A percentile compares a stretch with the other conserved stretches of the same genome.
Evolutionary conservation across 257 asterid genomes (phyloP).

Genomic region (Nicotiana noctiflora): DNA sequence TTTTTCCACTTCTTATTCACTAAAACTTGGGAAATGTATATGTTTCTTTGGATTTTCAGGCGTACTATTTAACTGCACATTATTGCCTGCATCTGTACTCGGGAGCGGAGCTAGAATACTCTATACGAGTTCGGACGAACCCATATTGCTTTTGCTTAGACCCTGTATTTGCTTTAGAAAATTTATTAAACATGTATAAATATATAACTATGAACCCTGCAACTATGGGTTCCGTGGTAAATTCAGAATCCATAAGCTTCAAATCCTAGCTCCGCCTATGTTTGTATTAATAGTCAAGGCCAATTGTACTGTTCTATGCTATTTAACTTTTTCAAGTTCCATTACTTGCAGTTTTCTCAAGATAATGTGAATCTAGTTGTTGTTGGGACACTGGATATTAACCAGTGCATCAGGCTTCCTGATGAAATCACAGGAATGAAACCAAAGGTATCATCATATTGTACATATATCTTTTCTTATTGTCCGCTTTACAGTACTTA

Average conservation of each 20-base stretch:
- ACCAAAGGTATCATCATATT: constrained; percentile 50
- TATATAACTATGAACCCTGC: too few relatives aligned
- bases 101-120: too few relatives aligned
- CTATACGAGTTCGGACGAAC: too few relatives aligned
- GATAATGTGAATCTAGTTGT: constrained; percentile 62
- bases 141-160: too few relatives aligned
- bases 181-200: too few relatives aligned
- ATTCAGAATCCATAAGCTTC: too few relatives aligned
- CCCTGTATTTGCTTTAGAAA: too few relatives aligned
- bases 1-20: not conserved
- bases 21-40: not conserved
- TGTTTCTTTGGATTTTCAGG: not conserved
- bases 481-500: not conserved
- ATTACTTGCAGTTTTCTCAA: constrained; percentile 48
- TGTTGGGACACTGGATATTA: constrained; percentile 81
- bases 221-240: too few relatives aligned
- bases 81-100: not conserved
- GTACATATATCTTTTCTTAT: not conserved
- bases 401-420: constrained; percentile 82
- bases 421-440: constrained; percentile 68
- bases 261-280: too few relatives aligned
- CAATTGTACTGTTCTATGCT: not conserved
- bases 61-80: not conserved
- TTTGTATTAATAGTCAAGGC: not conserved
- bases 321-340: not conserved